phyloP scores from a whole-genome alignment of 2,329 filamentous ascomycete species.

The Ceratocystis variospora region DNA sequence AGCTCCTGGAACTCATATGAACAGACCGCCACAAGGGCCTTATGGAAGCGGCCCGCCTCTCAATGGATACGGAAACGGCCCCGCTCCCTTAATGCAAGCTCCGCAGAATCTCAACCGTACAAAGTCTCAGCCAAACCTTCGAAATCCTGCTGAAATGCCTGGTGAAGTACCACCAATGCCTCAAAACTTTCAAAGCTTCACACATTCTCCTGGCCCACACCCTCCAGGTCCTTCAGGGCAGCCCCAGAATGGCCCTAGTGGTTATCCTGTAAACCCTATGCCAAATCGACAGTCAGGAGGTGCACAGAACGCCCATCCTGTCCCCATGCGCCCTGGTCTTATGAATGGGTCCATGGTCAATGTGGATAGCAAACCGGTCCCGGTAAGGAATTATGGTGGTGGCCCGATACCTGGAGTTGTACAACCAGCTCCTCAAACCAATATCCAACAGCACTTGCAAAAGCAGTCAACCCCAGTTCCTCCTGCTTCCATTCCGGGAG shows the following conservation, averaged over 20 bases:
- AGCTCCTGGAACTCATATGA: conserved; percentile 19
- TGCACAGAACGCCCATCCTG: conserved; percentile 36
- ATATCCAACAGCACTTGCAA: conserved; percentile 25
- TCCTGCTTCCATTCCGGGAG: conserved; percentile 12
- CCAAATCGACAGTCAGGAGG: conserved; percentile 16
- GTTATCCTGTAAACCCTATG: neutral
- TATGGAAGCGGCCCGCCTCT: conserved; percentile 3
- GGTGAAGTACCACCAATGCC: conserved; percentile 44
- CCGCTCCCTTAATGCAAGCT: conserved; percentile 8
- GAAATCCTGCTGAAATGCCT: conserved; percentile 60
- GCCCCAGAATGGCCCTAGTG: neutral
- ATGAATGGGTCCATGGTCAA: conserved; percentile 46
- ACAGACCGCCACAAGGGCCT: neutral
- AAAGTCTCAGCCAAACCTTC: conserved; percentile 54
- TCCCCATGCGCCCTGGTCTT: conserved; percentile 48
- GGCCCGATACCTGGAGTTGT: conserved; percentile 28
- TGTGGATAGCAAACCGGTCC: conserved; percentile 43
- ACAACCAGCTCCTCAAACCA: conserved; percentile 21
- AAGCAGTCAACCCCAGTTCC: conserved; percentile 25
- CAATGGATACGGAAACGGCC: conserved; percentile 9
- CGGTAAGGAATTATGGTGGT: conserved; percentile 40
- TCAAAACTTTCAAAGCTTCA: conserved; percentile 16
- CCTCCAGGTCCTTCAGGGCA: conserved; percentile 2
- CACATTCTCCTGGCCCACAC: conserved; percentile 5
- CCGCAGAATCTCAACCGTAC: conserved; percentile 44